Conservation (phyloP, 2,329 filamentous ascomycete genomes). For the Aspergillus niger region DNA sequence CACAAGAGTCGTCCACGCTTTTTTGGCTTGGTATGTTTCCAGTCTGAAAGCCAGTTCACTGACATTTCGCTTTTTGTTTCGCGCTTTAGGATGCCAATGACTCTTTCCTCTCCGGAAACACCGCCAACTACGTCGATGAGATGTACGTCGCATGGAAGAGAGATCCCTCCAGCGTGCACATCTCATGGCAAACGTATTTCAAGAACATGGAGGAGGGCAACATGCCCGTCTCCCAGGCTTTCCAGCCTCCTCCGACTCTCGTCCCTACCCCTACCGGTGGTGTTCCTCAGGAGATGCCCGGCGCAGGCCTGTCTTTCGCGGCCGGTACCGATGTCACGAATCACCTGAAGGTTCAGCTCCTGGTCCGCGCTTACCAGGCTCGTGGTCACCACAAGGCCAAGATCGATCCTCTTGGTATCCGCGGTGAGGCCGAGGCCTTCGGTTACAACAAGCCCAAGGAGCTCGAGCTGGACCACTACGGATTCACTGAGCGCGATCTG, state of each 20-base stretch:
- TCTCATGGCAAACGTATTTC: constrained; percentile 99
- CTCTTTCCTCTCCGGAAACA: constrained; percentile 94
- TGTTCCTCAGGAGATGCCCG: constrained; percentile 71
- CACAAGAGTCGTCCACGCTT: background rate
- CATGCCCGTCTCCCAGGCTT: constrained; percentile 96
- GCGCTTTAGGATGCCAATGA: constrained; percentile 74
- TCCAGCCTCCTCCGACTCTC: constrained; percentile 91
- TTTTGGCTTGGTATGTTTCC: background rate
- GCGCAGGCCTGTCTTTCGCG: constrained; percentile 64
- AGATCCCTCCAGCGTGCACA: constrained; percentile 88
- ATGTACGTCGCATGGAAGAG: constrained; percentile 99
- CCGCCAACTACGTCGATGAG: constrained; percentile 98
- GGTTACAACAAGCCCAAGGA: constrained; percentile 89
- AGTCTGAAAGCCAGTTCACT: constrained; percentile 14
- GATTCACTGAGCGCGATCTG: constrained; percentile 91
- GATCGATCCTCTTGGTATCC: constrained; percentile 93
- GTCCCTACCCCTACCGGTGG: constrained; percentile 79
- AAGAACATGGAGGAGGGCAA: constrained; percentile 98
- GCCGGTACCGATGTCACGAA: constrained; percentile 84
- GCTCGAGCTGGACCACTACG: constrained; percentile 88
- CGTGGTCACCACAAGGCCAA: constrained; percentile 97
- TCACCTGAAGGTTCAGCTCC: constrained; percentile 95
- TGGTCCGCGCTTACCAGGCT: constrained; percentile 96
- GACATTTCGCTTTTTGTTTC: constrained; percentile 23
- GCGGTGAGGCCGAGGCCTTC: constrained; percentile 79